Evolutionary conservation across 2,329 filamentous ascomycete species (phyloP).

Genomic region (Penicillium expansum): DNA sequence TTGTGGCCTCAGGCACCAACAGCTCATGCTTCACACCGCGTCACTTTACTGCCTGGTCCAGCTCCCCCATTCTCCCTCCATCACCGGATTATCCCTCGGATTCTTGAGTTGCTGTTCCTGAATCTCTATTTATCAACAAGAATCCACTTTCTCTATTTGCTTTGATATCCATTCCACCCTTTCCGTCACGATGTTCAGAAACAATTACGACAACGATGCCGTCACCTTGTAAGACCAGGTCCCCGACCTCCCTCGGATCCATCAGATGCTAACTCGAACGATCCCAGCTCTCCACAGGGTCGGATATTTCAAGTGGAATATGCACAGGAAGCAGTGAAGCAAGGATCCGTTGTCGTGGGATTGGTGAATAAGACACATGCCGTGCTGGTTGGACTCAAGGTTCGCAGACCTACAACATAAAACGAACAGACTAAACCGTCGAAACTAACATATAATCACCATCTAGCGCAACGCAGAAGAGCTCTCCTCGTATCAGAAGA

Average conservation of each 20-base stretch:
- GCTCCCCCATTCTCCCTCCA: conserved; percentile 21
- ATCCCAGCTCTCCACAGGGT: conserved; percentile 85
- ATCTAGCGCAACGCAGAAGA: conserved; percentile 93
- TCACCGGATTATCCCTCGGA: conserved; percentile 16
- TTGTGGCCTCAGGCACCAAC: conserved; percentile 25
- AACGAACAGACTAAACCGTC: not conserved
- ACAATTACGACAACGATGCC: conserved; percentile 99
- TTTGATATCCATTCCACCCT: conserved; percentile 10
- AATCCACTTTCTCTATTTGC: conserved; percentile 6
- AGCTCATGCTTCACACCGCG: conserved; percentile 35
- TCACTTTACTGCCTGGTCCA: conserved; percentile 37
- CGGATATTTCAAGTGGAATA: conserved; percentile 99
- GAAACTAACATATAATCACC: not conserved
- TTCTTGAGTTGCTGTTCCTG: conserved; percentile 14
- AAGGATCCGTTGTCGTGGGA: conserved; percentile 95
- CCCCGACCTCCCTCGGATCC: conserved; percentile 15
- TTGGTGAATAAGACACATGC: conserved; percentile 97
- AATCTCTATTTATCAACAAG: conserved; percentile 11
- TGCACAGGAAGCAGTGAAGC: conserved; percentile 97
- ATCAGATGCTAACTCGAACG: conserved; percentile 18
- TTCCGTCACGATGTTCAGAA: conserved; percentile 80
- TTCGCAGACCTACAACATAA: conserved; percentile 40
- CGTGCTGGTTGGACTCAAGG: conserved; percentile 95
- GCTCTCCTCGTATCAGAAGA: conserved; percentile 99
- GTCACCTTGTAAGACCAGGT: conserved; percentile 79